Conservation (phyloP, 768 basidiomycete species). For the Russula vinacea region DNA sequence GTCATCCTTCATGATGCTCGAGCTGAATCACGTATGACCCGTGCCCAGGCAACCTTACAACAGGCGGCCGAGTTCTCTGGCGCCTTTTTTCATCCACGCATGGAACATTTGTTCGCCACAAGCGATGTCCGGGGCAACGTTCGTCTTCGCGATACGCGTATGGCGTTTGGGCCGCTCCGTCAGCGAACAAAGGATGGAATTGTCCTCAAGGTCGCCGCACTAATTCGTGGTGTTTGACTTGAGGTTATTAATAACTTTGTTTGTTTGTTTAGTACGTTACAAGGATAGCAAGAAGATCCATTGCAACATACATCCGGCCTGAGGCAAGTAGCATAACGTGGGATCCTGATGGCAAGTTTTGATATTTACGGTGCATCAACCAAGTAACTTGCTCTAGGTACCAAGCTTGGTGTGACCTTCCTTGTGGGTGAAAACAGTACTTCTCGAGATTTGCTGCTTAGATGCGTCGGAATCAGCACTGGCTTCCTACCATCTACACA, state of each 20-base stretch:
- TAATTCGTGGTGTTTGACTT: not conserved
- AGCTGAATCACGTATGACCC: constrained; percentile 34
- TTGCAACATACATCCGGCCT: constrained; percentile 49
- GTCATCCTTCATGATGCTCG: constrained; percentile 63
- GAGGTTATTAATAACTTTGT: not conserved
- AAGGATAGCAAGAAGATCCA: constrained; percentile 43
- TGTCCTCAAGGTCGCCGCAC: constrained; percentile 47
- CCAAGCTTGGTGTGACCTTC: constrained; percentile 61
- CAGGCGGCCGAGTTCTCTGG: constrained; percentile 57
- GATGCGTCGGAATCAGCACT: constrained; percentile 45
- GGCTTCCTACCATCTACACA: constrained; percentile 66
- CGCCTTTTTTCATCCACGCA: constrained; percentile 62
- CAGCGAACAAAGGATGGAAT: constrained; percentile 50
- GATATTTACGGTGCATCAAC: not conserved
- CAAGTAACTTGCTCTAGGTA: constrained; percentile 43
- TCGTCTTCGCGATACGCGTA: constrained; percentile 65
- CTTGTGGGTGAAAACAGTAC: constrained; percentile 44
- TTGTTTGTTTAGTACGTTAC: constrained; percentile 43
- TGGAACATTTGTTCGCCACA: constrained; percentile 67
- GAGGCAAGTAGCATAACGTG: constrained; percentile 68
- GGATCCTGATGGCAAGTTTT: constrained; percentile 57
- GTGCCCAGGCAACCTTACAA: constrained; percentile 52
- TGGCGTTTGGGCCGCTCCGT: constrained; percentile 61
- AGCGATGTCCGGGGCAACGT: constrained; percentile 58
- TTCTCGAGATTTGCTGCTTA: constrained; percentile 7